Base-by-base conservation (phyloP, 1,284 basidiomycete genomes). In the Cryptococcus depauperatus region DNA sequence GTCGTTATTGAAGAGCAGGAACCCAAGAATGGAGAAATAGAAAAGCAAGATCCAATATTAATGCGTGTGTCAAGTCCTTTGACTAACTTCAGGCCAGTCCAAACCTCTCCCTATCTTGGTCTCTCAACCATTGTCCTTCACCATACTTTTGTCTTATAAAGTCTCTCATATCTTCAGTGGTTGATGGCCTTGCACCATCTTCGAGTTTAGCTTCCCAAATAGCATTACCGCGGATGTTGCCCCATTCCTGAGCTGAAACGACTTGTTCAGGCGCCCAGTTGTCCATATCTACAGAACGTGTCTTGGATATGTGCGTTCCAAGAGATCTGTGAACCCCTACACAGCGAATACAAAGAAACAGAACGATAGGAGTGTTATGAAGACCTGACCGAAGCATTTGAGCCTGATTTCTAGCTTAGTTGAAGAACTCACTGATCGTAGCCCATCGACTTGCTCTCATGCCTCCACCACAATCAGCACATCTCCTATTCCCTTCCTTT, bases 301-400 rank as follows among this genome's bases (percentile, higher is more conserved):
- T 73, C 50, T 74, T 75, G 29, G 71, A 73, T 28, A 75, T 69
- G 53, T 76, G 75, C 22, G 74, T 75, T 7, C 76, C 76, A 7
- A 77, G 60, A 5, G 67, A 61, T 5, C 76, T 69, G 53, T 77
- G 76, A 1, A 75, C 46, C 0, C 76, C 76, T 21, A 68, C 70
- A 51, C 76, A 77, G 13, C 71, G 60, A 35, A 76, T 76, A 57
- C 75, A 77, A 37, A 76, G 57, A 47, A 76, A 76, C 48, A 76
- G 65, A 30, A 73, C 72, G 47, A 76, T 70, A 2, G 76, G 73
- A 2, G 43, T 44, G 1, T 62, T 62, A 14, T 63, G 49, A 13
- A 69, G 52, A 34, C 61, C 67, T 69, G 42, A 4, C 7, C 1
- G 5, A 35, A 22, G 5, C 2, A 25, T 21, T 23, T 11, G 26